Base-by-base conservation (phyloP, 768 basidiomycete genomes). In the Mycena epipterygia region DNA sequence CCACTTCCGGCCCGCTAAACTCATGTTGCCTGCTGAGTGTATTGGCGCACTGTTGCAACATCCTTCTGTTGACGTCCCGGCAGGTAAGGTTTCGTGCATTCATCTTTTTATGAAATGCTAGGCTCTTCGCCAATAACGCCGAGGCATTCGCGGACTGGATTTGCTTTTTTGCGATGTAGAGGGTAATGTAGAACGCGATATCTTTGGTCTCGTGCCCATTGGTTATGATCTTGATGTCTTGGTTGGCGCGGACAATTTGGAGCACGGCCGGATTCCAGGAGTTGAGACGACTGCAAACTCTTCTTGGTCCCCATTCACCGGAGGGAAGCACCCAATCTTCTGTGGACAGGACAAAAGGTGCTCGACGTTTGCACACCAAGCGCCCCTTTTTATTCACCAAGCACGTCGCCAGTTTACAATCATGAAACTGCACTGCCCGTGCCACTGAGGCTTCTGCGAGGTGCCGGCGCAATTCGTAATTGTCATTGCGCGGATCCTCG, bases 151-250 rank as follows among this genome's bases (percentile, higher is more conserved):
- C 74, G 19, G 59, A 37, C 23, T 71, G 68, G 19, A 57, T 55
- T 53, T 82, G 82, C 35, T 79, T 79, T 46, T 41, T 73, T 19
- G 9, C 75, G 27, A 25, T 76, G 59, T 68, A 82, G 75, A 14
- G 46, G 51, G 55, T 73, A 64, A 16, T 49, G 53, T 88, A 88
- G 51, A 73, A 84, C 0, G 79, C 73, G 0, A 84, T 64, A 3
- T 78, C 73, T 27, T 75, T 77, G 0, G 83, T 85, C 1, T 83
- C 81, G 0, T 13, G 29, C 0, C 79, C 82, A 60, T 80, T 79
- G 2, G 78, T 76, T 0, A 87, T 57, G 0, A 86, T 53, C 60
- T 87, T 86, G 5, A 73, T 52, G 66, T 88, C 82, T 39, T 84
- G 77, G 68, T 88, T 88, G 59, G 75, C 75, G 0, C 77, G 60